These are phyloP conservation scores for Amaranthus palmeri DNA, from an alignment of 148 eudicot genomes.

Conservation along the genomic window DNA sequence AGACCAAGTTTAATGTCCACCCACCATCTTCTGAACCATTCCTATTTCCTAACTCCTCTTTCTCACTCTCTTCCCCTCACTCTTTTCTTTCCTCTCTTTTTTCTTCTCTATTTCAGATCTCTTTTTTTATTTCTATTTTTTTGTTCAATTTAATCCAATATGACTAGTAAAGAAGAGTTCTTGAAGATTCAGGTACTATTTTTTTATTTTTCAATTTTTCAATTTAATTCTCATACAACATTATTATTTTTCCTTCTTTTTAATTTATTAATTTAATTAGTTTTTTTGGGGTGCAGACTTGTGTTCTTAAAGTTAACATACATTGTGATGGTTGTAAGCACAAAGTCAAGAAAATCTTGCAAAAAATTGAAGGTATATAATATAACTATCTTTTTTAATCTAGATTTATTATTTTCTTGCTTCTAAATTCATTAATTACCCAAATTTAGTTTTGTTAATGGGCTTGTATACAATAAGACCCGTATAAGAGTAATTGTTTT, in stretches of 20 bases:
- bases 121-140: constrained; percentile 1
- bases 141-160: constrained; percentile 18
- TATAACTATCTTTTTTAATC: constrained; percentile 3
- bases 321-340: constrained; percentile 97
- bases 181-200: constrained; percentile 77
- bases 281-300: constrained; percentile 67
- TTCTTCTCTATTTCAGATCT: constrained; percentile 37
- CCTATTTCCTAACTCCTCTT: constrained; percentile 17
- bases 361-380: constrained; percentile 90
- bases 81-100: constrained; percentile 14
- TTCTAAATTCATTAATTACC: constrained; percentile 14
- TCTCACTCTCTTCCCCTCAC: constrained; percentile 11
- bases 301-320: constrained; percentile 87
- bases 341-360: constrained; percentile 90
- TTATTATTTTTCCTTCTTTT: not conserved
- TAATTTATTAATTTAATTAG: constrained; percentile 7
- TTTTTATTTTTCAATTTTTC: not conserved
- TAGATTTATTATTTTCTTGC: constrained; percentile 18
- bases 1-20: constrained; percentile 53
- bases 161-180: constrained; percentile 98
- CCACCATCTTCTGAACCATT: constrained; percentile 37
- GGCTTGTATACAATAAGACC: too few species aligned
- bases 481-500: too few species aligned
- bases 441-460: too few species aligned
- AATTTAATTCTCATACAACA: not conserved